These are phyloP conservation scores for Puccinia brachypodii DNA, from an alignment of 1,284 basidiomycete species.

Conservation along the genomic window DNA sequence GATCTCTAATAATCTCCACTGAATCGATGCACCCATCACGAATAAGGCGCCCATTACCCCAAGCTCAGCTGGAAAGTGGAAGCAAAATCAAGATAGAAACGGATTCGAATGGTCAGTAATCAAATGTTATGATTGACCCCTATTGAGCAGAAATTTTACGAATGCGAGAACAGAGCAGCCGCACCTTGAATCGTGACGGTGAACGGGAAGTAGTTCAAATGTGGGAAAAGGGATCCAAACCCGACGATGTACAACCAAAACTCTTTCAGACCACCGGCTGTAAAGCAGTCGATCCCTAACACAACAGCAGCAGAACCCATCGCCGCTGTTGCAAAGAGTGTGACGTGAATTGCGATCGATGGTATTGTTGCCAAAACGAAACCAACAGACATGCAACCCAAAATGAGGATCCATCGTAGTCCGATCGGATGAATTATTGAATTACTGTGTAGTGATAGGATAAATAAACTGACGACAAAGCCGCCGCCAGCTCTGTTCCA, in stretches of 20 bases:
- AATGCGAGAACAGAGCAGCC: neutral
- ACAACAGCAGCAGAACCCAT: slow-evolving; percentile 43
- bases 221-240: slow-evolving; percentile 15
- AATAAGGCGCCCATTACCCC: slow-evolving; percentile 37
- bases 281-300: slow-evolving; percentile 43
- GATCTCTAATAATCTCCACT: slow-evolving; percentile 43
- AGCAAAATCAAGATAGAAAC: neutral
- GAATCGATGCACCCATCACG: slow-evolving; percentile 27
- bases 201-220: slow-evolving; percentile 19
- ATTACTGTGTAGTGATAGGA: slow-evolving; percentile 31
- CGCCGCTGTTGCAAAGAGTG: slow-evolving; percentile 31
- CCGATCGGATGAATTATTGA: slow-evolving; percentile 14
- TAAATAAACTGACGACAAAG: slow-evolving; percentile 23
- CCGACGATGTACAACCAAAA: slow-evolving; percentile 44
- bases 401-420: slow-evolving; percentile 35
- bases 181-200: slow-evolving; percentile 34
- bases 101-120: neutral
- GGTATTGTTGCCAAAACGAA: slow-evolving; percentile 34
- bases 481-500: slow-evolving; percentile 28
- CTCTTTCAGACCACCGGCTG: slow-evolving; percentile 34
- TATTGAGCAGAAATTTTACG: too few relatives aligned
- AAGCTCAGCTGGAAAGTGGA: slow-evolving; percentile 19
- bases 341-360: slow-evolving; percentile 8
- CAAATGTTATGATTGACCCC: too few relatives aligned
- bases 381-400: slow-evolving; percentile 20